phyloP scores from a whole-genome alignment of 768 basidiomycete species.

The Dacryopinax primogenitus region DNA sequence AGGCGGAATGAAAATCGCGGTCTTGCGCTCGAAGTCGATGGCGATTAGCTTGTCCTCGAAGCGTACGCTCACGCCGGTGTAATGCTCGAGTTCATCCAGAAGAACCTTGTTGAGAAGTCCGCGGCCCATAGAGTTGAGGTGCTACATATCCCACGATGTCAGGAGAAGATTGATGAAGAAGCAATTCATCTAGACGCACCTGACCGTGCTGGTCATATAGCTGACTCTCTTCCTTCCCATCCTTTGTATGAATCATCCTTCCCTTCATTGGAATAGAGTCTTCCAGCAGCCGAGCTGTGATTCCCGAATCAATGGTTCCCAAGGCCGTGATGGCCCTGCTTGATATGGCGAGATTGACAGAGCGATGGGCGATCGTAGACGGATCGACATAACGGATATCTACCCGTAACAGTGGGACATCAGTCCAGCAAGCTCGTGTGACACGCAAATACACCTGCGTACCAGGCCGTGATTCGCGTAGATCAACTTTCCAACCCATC shows the following conservation, averaged over 20 bases:
- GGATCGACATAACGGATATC: slow-evolving; percentile 13
- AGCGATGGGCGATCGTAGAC: slow-evolving; percentile 53
- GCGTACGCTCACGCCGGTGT: slow-evolving; percentile 49
- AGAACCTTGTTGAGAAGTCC: slow-evolving; percentile 74
- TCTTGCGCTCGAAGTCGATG: slow-evolving; percentile 59
- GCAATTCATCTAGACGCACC: slow-evolving; percentile 35
- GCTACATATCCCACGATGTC: slow-evolving; percentile 11
- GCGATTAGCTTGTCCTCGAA: slow-evolving; percentile 72
- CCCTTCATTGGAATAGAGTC: slow-evolving; percentile 87
- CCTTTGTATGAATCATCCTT: slow-evolving; percentile 78
- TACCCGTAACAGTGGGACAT: slow-evolving; percentile 1
- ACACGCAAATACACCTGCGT: slow-evolving; percentile 20
- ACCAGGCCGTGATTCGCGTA: slow-evolving; percentile 76
- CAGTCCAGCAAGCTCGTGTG: slow-evolving; percentile 11
- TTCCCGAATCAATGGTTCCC: slow-evolving; percentile 57
- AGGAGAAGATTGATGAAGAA: slow-evolving; percentile 12
- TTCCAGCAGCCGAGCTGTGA: slow-evolving; percentile 57
- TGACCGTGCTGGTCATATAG: slow-evolving; percentile 78
- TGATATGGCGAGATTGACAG: slow-evolving; percentile 93
- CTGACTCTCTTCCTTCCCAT: slow-evolving; percentile 68
- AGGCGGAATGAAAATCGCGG: slow-evolving; percentile 36
- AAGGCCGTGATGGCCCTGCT: slow-evolving; percentile 84
- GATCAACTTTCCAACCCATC: slow-evolving; percentile 68
- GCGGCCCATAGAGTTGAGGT: slow-evolving; percentile 71
- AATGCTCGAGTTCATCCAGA: slow-evolving; percentile 57